These are phyloP conservation scores for Plectosphaerella sp. DNA, from an alignment of 2,329 filamentous ascomycete genomes.

Conservation along the genomic window DNA sequence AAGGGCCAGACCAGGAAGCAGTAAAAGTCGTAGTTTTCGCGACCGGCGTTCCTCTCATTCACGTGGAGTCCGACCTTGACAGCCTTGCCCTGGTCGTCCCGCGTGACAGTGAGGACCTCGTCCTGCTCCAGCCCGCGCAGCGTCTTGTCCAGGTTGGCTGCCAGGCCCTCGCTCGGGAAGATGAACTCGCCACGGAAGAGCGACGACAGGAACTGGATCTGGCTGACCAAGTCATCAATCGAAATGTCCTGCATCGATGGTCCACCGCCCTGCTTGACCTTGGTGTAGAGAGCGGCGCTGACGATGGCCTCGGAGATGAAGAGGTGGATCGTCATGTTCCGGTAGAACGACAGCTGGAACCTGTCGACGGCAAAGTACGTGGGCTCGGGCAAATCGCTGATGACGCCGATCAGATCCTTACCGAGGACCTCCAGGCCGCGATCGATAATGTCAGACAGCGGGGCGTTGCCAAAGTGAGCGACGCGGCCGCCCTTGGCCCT, in stretches of 20 bases:
- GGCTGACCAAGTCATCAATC: conserved; percentile 67
- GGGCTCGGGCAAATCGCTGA: conserved; percentile 77
- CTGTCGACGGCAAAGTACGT: conserved; percentile 94
- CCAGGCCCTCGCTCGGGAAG: conserved; percentile 82
- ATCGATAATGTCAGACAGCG: conserved; percentile 78
- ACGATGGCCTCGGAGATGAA: conserved; percentile 93
- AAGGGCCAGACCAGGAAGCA: conserved; percentile 99
- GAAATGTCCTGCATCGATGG: conserved; percentile 74
- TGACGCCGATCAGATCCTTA: conserved; percentile 76
- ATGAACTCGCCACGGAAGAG: conserved; percentile 97
- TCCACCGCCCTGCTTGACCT: conserved; percentile 86
- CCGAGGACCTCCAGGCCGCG: conserved; percentile 89
- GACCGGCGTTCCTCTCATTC: conserved; percentile 68
- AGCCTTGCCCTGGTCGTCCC: conserved; percentile 52
- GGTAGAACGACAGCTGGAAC: conserved; percentile 96
- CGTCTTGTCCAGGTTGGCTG: conserved; percentile 75
- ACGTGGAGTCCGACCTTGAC: conserved; percentile 69
- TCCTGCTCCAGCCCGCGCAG: conserved; percentile 74
- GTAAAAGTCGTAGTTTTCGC: conserved; percentile 98
- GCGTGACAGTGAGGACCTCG: conserved; percentile 65
- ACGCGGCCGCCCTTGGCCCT: conserved; percentile 84
- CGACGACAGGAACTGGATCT: conserved; percentile 86
- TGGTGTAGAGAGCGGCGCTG: conserved; percentile 83
- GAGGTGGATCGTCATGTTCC: conserved; percentile 98
- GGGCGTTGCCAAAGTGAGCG: conserved; percentile 81